Conservation (phyloP, 176 grass and related monocot genomes). For the Oryza meyeriana region DNA sequence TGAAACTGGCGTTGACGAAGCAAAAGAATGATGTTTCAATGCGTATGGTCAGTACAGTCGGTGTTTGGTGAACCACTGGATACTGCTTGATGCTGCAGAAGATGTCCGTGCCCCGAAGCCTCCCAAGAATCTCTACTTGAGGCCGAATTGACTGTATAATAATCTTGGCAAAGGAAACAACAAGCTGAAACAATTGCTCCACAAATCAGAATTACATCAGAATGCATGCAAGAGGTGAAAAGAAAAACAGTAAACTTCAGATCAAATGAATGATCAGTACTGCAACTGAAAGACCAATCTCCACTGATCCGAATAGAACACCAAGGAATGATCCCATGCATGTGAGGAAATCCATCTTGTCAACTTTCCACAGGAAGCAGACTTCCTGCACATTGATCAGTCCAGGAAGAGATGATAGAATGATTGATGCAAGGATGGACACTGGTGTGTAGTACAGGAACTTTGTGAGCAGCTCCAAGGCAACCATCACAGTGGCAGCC, state of each 20-base stretch:
- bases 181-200: slow-evolving; percentile 45
- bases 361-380: slow-evolving; percentile 46
- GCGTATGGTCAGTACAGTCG: slow-evolving; percentile 44
- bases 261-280: slow-evolving; percentile 7
- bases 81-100: slow-evolving; percentile 81
- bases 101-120: slow-evolving; percentile 68
- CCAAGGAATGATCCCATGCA: slow-evolving; percentile 53
- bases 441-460: slow-evolving; percentile 62
- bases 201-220: not conserved
- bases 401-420: slow-evolving; percentile 61
- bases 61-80: slow-evolving; percentile 48
- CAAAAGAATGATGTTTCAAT: slow-evolving; percentile 82
- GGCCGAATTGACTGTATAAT: slow-evolving; percentile 69
- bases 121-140: slow-evolving; percentile 69
- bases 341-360: slow-evolving; percentile 61
- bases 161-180: slow-evolving; percentile 78
- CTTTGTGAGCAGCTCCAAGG: slow-evolving; percentile 44
- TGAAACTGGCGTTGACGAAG: slow-evolving; percentile 76
- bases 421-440: slow-evolving; percentile 60
- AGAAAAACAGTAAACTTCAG: not conserved
- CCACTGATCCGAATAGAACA: slow-evolving; percentile 61
- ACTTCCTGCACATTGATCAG: slow-evolving; percentile 55
- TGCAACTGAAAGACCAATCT: slow-evolving; percentile 48
- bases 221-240: not conserved
- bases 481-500: slow-evolving; percentile 45